These are phyloP conservation scores for Hortaea werneckii DNA, from an alignment of 2,329 filamentous ascomycete genomes.

Conservation along the genomic window DNA sequence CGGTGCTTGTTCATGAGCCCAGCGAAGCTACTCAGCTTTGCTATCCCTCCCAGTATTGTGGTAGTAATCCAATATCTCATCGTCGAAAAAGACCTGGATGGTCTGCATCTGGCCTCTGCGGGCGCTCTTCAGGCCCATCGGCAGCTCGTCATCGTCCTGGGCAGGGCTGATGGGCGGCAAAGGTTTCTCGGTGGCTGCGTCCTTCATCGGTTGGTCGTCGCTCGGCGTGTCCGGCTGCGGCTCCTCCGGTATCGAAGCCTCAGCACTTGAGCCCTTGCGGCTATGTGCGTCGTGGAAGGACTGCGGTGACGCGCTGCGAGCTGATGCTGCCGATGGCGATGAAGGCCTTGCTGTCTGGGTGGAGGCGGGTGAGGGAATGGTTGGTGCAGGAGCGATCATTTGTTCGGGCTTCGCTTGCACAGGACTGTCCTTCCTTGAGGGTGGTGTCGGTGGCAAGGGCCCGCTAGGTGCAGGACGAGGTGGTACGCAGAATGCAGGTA, in stretches of 20 bases:
- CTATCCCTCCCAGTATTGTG: neutral
- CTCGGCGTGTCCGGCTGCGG: neutral
- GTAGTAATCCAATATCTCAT: constrained; percentile 11
- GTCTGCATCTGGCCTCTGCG: constrained; percentile 10
- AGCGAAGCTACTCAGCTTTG: too few relatives aligned
- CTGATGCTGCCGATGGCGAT: neutral
- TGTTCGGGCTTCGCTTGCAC: neutral
- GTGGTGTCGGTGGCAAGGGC: neutral
- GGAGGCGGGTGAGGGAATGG: neutral
- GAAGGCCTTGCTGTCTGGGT: neutral
- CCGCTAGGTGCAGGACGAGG: constrained; percentile 1
- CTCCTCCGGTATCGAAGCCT: neutral
- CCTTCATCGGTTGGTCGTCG: neutral
- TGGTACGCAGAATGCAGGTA: neutral
- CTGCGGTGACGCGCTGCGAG: neutral
- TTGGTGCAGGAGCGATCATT: neutral
- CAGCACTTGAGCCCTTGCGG: neutral
- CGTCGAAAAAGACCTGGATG: constrained; percentile 17
- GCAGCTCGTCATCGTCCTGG: neutral
- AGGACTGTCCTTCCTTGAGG: neutral
- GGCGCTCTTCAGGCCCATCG: neutral
- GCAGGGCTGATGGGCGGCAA: neutral
- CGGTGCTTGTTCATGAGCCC: too few relatives aligned
- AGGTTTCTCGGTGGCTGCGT: neutral
- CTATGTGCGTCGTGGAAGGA: neutral